Evolutionary conservation across 2,329 filamentous ascomycete genomes (phyloP), one percentile per base, ranked within the genome.

Genomic region (Penicillium sp.): DNA sequence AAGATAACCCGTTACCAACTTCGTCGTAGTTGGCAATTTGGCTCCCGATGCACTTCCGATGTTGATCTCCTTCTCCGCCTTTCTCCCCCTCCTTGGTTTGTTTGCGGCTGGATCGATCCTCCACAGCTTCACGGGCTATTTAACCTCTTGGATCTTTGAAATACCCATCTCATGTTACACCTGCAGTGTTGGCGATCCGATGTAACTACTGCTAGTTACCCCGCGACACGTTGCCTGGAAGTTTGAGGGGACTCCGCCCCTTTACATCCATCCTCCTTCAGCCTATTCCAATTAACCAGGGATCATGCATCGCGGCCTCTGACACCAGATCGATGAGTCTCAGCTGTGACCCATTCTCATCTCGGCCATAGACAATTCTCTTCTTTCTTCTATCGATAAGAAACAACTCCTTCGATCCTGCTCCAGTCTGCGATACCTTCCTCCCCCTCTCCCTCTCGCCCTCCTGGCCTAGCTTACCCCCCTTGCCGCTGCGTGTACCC

Each of bases 141-240:
- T 40, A 39, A 54, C 51, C 55, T 35, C 27, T 49, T 22, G n/a
- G 22, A 41, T 19, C 5, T 24, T 39, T 18, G 49, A 40, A 39
- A 22, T 40, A 27, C 24, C 33, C 2, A 9, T 52, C 22, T 46
- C 16, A 31, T n/a, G 22, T 24, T 10, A 14, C 33, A 35, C 18
- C 24, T 46, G 22, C n/a, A 16, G 24, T 24, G 22, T 19, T n/a
- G 60, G 56, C 58, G 54, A 54, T 74, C 65, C 70, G 63, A 73
- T 75, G 72, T 74, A 67, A 73, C 66, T 52, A 43, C 56, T n/a
- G 16, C 51, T 49, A 40, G 63, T 65, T 56, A 54, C 52, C 58
- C 56, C 60, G 53, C 62, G 63, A 63, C 41, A 40, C 19, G 35
- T 37, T 41, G 37, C 50, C 43, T 49, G 40, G 31, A 39, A 2